Evolutionary conservation across 2,329 filamentous ascomycete genomes (phyloP), one percentile per base, ranked within the genome.

Genomic region (Cadophora gregata): DNA sequence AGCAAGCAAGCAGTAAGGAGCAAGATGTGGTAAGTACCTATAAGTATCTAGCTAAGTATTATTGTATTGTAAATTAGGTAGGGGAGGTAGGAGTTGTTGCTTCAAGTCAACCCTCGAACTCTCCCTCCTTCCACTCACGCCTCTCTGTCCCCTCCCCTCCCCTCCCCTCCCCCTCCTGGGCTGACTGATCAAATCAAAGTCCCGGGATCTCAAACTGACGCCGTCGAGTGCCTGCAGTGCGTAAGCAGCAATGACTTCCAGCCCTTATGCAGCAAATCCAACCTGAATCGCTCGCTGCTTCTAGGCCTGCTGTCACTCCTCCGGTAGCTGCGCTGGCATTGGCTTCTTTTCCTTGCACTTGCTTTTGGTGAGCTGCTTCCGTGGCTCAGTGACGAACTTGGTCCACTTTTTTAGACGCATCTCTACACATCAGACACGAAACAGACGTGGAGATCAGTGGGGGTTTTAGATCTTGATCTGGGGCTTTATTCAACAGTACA

Each of bases 221-320:
- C 64, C 61, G 61, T 51, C 55, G 36, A 66, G 60, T 42, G 45
- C 59, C 48, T 59, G 42, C 45, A 50, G 45, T 31, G 59, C 31
- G 48, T 59, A 69, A 68, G 62, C 67, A 67, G 67, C 69, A 48
- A 67, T 27, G 29, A 33, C 25, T 66, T 64, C 56, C 48, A 55
- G 68, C 68, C 64, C 70, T 70, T 69, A 67, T 65, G 47, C 62
- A 38, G 21, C 59, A 33, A 9, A 16, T 47, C 27, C 38, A 21
- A 27, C 14, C 38, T 29, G 45, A 65, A 63, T 51, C 65, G 48
- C 63, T 21, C 47, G 65, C 67, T 66, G 67, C 61, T 66, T 65
- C 64, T 62, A 62, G 19, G 19, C 47, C 55, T 27, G 50, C 45
- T n/a, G 38, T 25, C 24, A 25, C 48, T 51, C 14, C 24, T 51